A percentile compares a stretch with the other conserved stretches of the same genome.
These are phyloP conservation scores for Phytopythium kandeliae DNA, from an alignment of 352 stramenopile genomes.

Conservation along the genomic window DNA sequence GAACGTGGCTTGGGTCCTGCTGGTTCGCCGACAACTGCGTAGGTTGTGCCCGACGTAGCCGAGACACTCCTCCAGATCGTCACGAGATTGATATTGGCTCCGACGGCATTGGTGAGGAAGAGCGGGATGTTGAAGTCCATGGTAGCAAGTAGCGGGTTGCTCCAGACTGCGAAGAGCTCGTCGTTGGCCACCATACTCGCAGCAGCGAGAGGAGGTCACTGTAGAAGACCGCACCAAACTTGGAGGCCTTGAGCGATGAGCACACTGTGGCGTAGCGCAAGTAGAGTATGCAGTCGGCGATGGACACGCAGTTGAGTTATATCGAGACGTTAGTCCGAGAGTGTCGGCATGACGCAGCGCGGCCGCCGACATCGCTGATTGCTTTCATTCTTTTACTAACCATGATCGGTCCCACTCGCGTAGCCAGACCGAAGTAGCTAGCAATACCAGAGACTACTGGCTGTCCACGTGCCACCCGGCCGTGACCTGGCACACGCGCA, in stretches of 20 bases:
- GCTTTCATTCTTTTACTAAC: too few species aligned
- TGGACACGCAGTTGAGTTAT: constrained; percentile 94
- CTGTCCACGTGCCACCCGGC: too few species aligned
- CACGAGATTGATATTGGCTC: constrained; percentile 97
- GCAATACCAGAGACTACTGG: too few species aligned
- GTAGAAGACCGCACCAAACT: constrained; percentile 99
- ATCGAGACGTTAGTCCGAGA: constrained; percentile 97
- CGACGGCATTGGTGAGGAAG: constrained; percentile 90
- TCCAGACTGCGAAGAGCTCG: constrained; percentile 87
- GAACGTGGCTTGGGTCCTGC: constrained; percentile 98
- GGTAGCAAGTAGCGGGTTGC: constrained; percentile 83
- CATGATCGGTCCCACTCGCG: too few species aligned
- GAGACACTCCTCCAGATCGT: constrained; percentile 97
- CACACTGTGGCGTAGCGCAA: constrained; percentile 97
- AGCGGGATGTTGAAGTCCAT: constrained; percentile 88
- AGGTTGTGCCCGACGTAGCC: constrained; percentile 96
- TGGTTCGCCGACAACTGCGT: constrained; percentile 96
- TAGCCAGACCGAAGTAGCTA: too few species aligned
- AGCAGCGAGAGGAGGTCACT: constrained; percentile 98
- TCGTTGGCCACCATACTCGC: constrained; percentile 89
- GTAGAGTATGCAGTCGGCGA: constrained; percentile 96
- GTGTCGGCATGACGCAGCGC: constrained; percentile 45
- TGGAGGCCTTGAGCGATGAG: constrained; percentile 95
- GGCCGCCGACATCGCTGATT: constrained; percentile 90
- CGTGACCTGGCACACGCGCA: too few species aligned